Evolutionary conservation across 129 eudicot genomes (phyloP), one percentile per base, ranked within the genome.

Genomic region (Glebionis coronaria): DNA sequence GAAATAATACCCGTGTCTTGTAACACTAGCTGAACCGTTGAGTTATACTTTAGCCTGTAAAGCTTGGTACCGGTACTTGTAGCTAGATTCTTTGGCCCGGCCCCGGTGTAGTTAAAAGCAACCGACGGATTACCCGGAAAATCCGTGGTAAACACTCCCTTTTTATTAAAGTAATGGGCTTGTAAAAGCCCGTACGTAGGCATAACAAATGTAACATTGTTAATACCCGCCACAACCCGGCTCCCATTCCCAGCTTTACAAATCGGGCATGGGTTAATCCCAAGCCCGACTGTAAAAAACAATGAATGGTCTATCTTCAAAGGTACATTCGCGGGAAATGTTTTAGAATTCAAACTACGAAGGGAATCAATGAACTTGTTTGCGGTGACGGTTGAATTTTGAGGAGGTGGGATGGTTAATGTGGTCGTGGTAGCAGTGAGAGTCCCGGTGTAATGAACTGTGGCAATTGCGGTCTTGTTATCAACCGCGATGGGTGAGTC

Each of bases 161-260:
- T 82, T 5, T 68, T 76, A 1, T 80, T 82, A 69, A 84, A 90
- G 60, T 73, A 78, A 63, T 86, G 94, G 3, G 97, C 97, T 73
- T 86, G 94, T 44, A 90, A 64, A 12, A 90, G 80, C 9, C 87
- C 90, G 0, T 79, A 78, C 4, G 88, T 81, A 3, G 94, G 95
- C 97, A 90, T 90, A 11, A 78, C 83, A 61, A 90, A 90, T 0
- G 97, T 90, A 31, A 86, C 86, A 71, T 90, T 90, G 56, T 90
- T 90, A 29, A 90, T 64, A 46, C 47, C 29, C 0, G 97, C 95
- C 72, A 90, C 97, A 0, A 83, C 85, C 10, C 90, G 80, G 44
- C 83, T 83, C 0, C 97, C 90, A 11, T 90, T 90, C 1, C 83
- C 95, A 3, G 88, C 88, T 70, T 78, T 83, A 59, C 95, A 90